Evolutionary conservation across 495 filamentous ascomycete genomes (phyloP).

Genomic region (Podospora conica): DNA sequence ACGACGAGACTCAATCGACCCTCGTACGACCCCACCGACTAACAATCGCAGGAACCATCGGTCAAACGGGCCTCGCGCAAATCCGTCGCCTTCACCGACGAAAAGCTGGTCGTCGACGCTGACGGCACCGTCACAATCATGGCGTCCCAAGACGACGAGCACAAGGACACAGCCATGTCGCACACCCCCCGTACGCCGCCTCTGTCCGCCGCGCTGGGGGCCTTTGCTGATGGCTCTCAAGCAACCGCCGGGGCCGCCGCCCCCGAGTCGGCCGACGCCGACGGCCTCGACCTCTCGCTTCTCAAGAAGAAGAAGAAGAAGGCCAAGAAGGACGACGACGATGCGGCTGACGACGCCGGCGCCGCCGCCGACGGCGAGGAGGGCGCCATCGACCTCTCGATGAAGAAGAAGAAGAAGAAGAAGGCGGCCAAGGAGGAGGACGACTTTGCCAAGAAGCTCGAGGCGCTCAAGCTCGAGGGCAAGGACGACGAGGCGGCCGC

Average conservation of each 20-base stretch:
- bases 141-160: slow-evolving; percentile 53
- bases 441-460: slow-evolving; percentile 52
- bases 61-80: slow-evolving; percentile 59
- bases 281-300: slow-evolving; percentile 40
- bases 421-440: slow-evolving; percentile 64
- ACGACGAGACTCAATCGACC: too few species aligned
- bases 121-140: slow-evolving; percentile 71
- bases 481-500: slow-evolving; percentile 49
- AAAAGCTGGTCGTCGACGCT: slow-evolving; percentile 72
- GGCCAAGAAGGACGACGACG: slow-evolving; percentile 62
- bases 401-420: slow-evolving; percentile 98
- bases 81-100: slow-evolving; percentile 85
- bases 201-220: slow-evolving; percentile 43
- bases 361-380: slow-evolving; percentile 23
- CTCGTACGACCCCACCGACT: slow-evolving; percentile 12
- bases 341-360: slow-evolving; percentile 50
- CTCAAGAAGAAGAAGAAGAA: slow-evolving; percentile 76
- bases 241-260: slow-evolving; percentile 53
- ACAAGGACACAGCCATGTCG: slow-evolving; percentile 65
- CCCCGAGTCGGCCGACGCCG: slow-evolving; percentile 41
- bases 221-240: slow-evolving; percentile 43
- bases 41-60: slow-evolving; percentile 36
- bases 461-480: slow-evolving; percentile 73
- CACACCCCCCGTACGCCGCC: slow-evolving; percentile 59
- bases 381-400: slow-evolving; percentile 49